Evolutionary conservation across 176 grass and related monocot species (phyloP), one percentile per base, ranked within the genome.

Genomic region (Saccharum spontaneum): DNA sequence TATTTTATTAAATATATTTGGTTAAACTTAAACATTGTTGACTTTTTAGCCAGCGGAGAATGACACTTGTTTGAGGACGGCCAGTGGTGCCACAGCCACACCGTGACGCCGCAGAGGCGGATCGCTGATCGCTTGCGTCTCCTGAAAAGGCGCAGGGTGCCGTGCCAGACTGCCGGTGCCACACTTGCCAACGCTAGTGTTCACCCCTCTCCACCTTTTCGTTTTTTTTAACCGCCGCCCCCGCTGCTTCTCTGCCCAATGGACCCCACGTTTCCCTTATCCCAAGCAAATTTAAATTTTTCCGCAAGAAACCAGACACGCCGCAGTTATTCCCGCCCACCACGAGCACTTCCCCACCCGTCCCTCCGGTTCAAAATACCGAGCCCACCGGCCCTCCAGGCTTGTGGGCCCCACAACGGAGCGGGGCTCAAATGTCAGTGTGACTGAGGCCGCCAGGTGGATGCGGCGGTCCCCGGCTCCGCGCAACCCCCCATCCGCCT

Each of bases 281-380:
- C 22, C 46, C 80, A n/a, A 9, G 11, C 7, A 79, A 83, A 68
- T 39, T 67, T 61, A 75, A 79, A 82, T 38, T 12, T 0, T 26
- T 14, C 66, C 55, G 24, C 64, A 90, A 64, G 44, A 73, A 67
- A 43, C 84, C 8, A 44, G 80, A 46, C 81, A 81, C 85, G 17
- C 75, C 62, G 87, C 87, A 77, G 90, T 89, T 87, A 92, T 80
- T 89, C 90, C 90, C 90, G 90, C 90, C 84, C 83, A 85, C 60
- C 82, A 82, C 86, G 69, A 60, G 73, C 85, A 50, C 52, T 65
- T 54, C 38, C 44, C 3, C 9, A 10, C 23, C 71, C 28, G 4
- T 24, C 69, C 62, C 2, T 52, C 48, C 31, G 64, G 55, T 92
- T 92, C 83, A 86, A 88, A 88, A 82, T 39, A 75, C 63, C 43